Percentiles rank a stretch among this genome's conserved stretches.
phyloP scores from a whole-genome alignment of 2,329 filamentous ascomycete species.

The Metarhizium brunneum region DNA sequence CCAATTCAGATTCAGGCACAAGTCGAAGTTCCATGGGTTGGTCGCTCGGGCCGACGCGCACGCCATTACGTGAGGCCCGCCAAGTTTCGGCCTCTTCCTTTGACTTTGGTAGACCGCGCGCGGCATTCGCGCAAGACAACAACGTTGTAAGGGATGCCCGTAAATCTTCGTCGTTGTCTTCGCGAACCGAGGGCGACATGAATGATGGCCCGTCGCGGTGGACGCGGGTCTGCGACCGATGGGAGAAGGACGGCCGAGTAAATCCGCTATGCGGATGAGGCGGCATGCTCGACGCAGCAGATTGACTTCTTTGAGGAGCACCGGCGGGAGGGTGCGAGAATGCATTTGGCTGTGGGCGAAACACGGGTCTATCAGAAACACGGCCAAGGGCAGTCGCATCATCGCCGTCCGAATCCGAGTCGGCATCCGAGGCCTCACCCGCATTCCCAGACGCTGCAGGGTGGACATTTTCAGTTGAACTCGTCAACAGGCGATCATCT shows the following conservation, averaged over 20 bases:
- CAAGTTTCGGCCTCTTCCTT: conserved; percentile 34
- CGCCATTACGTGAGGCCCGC: conserved; percentile 23
- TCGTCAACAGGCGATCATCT: conserved; percentile 58
- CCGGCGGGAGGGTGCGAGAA: conserved; percentile 72
- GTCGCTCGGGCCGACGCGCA: conserved; percentile 35
- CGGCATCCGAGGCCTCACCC: conserved; percentile 37
- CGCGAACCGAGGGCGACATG: conserved; percentile 65
- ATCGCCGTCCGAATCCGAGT: conserved; percentile 54
- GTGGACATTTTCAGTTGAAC: conserved; percentile 45
- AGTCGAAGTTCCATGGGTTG: conserved; percentile 51
- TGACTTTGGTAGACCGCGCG: conserved; percentile 67
- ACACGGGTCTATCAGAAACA: conserved; percentile 44
- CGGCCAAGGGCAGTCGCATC: conserved; percentile 72
- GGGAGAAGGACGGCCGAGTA: conserved; percentile 38
- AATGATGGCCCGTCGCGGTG: conserved; percentile 47
- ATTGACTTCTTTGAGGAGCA: conserved; percentile 37
- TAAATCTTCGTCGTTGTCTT: conserved; percentile 87
- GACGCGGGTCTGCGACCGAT: conserved; percentile 36
- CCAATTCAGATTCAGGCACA: conserved; percentile 51
- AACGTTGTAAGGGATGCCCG: conserved; percentile 90
- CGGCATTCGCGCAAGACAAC: conserved; percentile 88
- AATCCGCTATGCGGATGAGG: conserved; percentile 41
- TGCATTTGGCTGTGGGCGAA: conserved; percentile 84
- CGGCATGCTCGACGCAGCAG: conserved; percentile 37
- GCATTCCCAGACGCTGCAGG: conserved; percentile 26